A percentile compares a stretch with the other conserved stretches of the same genome.
phyloP scores from a whole-genome alignment of 164 flowering plant species.

The Nelumbo lutea region DNA sequence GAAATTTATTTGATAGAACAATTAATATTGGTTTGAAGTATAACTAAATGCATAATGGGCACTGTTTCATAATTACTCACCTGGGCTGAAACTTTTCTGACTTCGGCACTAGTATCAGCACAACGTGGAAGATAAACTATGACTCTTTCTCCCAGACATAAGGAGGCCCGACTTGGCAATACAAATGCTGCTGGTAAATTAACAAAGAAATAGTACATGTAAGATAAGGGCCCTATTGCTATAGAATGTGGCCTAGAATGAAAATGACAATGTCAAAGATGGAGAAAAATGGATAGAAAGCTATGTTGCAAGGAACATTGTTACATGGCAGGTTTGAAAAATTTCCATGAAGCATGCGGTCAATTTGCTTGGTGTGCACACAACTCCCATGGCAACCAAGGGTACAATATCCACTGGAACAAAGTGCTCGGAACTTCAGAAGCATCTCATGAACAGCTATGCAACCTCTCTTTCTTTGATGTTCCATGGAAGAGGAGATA shows the following conservation, averaged over 20 bases:
- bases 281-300: neutral
- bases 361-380: conserved; percentile 55
- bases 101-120: conserved; percentile 88
- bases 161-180: conserved; percentile 84
- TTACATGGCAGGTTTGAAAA: conserved; percentile 71
- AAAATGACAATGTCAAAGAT: neutral
- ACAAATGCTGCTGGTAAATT: conserved; percentile 59
- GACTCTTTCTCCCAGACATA: conserved; percentile 81
- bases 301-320: neutral
- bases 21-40: neutral
- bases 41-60: neutral
- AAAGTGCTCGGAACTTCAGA: conserved; percentile 70
- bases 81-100: conserved; percentile 84
- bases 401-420: conserved; percentile 72
- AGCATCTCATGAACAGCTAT: conserved; percentile 81
- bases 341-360: conserved; percentile 46
- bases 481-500: conserved; percentile 77
- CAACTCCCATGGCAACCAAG: conserved; percentile 83
- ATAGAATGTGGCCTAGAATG: no score
- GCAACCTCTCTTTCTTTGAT: conserved; percentile 89
- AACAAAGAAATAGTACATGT: conserved; percentile 4
- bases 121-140: conserved; percentile 92
- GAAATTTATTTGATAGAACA: neutral
- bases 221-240: neutral
- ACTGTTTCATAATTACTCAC: conserved; percentile 28